phyloP scores from a whole-genome alignment of 2,329 filamentous ascomycete genomes.

The Diaporthe sp. region DNA sequence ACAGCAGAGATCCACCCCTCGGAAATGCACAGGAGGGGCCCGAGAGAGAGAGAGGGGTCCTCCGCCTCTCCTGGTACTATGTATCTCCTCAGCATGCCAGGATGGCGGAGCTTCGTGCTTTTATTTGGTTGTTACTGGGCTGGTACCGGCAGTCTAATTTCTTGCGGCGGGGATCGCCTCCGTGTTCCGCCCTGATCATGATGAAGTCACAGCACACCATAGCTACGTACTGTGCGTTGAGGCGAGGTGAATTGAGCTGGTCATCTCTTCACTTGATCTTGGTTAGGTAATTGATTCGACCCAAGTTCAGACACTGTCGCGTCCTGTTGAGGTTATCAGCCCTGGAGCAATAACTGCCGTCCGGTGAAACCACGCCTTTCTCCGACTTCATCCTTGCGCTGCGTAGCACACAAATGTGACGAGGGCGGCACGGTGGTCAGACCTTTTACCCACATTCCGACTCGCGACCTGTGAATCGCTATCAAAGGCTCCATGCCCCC shows the following conservation, averaged over 20 bases:
- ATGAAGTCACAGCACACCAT: conserved; percentile 4
- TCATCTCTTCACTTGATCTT: neutral
- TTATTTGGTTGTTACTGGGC: neutral
- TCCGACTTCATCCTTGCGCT: conserved; percentile 14
- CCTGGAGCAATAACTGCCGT: conserved; percentile 5
- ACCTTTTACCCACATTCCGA: conserved; percentile 10
- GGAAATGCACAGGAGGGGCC: conserved; percentile 31
- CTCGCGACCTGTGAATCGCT: conserved; percentile 13
- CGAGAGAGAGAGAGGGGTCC: neutral
- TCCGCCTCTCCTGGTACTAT: conserved; percentile 1
- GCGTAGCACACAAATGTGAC: conserved; percentile 27
- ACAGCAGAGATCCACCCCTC: conserved; percentile 21
- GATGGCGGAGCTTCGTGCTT: conserved; percentile 4
- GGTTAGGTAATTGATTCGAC: neutral
- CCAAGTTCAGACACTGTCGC: neutral
- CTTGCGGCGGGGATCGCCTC: neutral
- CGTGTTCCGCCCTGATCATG: conserved; percentile 2
- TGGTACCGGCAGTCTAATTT: conserved; percentile 15
- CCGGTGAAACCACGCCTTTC: neutral
- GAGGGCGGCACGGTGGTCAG: conserved; percentile 8
- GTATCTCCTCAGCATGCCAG: conserved; percentile 10
- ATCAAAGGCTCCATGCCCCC: neutral
- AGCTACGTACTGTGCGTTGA: neutral
- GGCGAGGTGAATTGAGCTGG: neutral
- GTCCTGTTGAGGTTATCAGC: neutral